These are phyloP conservation scores for Heliamphora pulchella DNA, from an alignment of 179 eudicot genomes.

Conservation along the genomic window DNA sequence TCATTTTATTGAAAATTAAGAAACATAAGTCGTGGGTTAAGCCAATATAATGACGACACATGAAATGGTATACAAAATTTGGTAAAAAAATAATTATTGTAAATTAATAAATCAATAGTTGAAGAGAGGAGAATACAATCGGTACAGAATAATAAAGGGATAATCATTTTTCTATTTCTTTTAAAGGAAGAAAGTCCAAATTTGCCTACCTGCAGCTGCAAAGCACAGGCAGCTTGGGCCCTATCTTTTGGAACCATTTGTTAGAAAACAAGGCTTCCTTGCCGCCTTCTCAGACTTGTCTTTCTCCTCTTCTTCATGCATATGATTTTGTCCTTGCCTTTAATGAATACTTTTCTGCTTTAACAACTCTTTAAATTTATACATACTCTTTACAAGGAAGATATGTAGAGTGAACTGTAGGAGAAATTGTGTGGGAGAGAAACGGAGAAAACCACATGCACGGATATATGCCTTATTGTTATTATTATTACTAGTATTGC, in stretches of 20 bases:
- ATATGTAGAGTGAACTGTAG: background rate
- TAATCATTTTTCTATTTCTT: background rate
- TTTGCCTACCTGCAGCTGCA: constrained; percentile 11
- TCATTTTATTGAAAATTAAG: no score
- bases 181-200: constrained; percentile 7
- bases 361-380: background rate
- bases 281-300: background rate
- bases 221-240: background rate
- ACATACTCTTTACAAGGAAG: background rate
- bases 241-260: constrained; percentile 9
- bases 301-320: background rate
- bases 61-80: no score
- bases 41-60: no score
- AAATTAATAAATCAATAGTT: no score
- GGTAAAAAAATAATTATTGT: no score
- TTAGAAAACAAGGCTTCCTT: background rate
- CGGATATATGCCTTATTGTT: background rate
- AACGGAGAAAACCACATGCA: background rate
- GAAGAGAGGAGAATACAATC: background rate
- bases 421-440: background rate
- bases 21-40: no score
- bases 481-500: no score
- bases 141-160: background rate
- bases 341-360: background rate
- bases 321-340: constrained; percentile 12